These are phyloP conservation scores for Phylloporus arenicola DNA, from an alignment of 768 basidiomycete species.

Conservation along the genomic window DNA sequence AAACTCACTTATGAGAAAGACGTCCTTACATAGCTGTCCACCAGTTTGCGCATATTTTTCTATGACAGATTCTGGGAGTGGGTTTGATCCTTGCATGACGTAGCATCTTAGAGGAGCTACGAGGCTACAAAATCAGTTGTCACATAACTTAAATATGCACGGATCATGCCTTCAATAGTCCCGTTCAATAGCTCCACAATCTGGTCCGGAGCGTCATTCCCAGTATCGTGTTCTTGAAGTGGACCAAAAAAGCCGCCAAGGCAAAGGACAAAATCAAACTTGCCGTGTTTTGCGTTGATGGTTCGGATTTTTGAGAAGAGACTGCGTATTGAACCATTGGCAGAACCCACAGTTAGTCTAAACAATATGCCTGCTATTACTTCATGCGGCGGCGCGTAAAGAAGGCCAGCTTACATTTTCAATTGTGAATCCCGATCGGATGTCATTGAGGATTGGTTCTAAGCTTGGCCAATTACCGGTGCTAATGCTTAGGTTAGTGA, in stretches of 20 bases:
- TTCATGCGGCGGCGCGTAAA: not conserved
- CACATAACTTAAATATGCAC: not conserved
- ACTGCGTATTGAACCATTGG: conserved; percentile 65
- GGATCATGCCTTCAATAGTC: conserved; percentile 53
- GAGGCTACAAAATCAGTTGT: conserved; percentile 12
- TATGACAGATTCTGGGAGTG: conserved; percentile 67
- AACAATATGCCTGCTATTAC: not conserved
- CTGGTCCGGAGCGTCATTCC: conserved; percentile 42
- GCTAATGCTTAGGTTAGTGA: not conserved
- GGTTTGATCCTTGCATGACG: conserved; percentile 81
- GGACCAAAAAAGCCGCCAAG: conserved; percentile 83
- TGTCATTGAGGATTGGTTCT: conserved; percentile 14
- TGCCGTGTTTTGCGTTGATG: conserved; percentile 89
- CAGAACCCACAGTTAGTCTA: conserved; percentile 77
- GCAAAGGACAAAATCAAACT: conserved; percentile 81
- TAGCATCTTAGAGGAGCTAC: conserved; percentile 87
- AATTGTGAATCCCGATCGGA: conserved; percentile 16
- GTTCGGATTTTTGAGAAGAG: conserved; percentile 75
- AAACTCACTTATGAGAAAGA: conserved; percentile 78
- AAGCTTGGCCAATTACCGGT: not conserved
- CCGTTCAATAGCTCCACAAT: conserved; percentile 60
- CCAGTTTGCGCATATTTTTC: conserved; percentile 70
- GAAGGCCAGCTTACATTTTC: conserved; percentile 28
- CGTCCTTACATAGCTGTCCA: conserved; percentile 75
- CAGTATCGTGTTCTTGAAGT: conserved; percentile 29